phyloP scores from a whole-genome alignment of 78 protist genomes.

The Polysphondylium violaceum region DNA sequence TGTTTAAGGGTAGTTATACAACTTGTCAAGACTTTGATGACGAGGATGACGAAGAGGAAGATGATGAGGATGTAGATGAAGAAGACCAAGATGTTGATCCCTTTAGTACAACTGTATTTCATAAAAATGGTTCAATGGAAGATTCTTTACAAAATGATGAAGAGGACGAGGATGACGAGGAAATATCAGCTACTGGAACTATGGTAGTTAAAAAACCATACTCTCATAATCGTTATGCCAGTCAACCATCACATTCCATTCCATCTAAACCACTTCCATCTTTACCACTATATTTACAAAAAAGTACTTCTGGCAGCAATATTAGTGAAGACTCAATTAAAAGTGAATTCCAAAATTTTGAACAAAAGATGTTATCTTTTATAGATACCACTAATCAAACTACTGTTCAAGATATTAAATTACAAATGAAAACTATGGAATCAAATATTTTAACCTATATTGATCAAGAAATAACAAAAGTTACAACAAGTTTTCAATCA shows the following conservation, averaged over 20 bases:
- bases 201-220: slow-evolving; percentile 21
- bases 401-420: slow-evolving; percentile 16
- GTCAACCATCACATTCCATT: not conserved
- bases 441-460: not conserved
- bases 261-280: slow-evolving; percentile 64
- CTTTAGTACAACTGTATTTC: slow-evolving; percentile 69
- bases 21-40: slow-evolving; percentile 51
- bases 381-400: slow-evolving; percentile 8
- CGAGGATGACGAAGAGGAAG: slow-evolving; percentile 22
- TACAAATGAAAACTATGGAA: slow-evolving; percentile 24
- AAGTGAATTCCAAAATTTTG: slow-evolving; percentile 3
- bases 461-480: slow-evolving; percentile 6
- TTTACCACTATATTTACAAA: slow-evolving; percentile 26
- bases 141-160: not conserved
- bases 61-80: not conserved
- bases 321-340: not conserved
- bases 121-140: not conserved
- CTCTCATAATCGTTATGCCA: not conserved
- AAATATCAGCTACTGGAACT: slow-evolving; percentile 56
- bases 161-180: slow-evolving; percentile 28
- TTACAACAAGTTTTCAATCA: not conserved
- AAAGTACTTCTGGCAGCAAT: not conserved
- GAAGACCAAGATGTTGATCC: slow-evolving; percentile 65
- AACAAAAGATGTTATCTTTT: not conserved
- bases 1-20: slow-evolving; percentile 51